Percentiles rank a stretch among this genome's conserved stretches.
Conservation (phyloP, 306 rosid species). For the Acacia melanoxylon region DNA sequence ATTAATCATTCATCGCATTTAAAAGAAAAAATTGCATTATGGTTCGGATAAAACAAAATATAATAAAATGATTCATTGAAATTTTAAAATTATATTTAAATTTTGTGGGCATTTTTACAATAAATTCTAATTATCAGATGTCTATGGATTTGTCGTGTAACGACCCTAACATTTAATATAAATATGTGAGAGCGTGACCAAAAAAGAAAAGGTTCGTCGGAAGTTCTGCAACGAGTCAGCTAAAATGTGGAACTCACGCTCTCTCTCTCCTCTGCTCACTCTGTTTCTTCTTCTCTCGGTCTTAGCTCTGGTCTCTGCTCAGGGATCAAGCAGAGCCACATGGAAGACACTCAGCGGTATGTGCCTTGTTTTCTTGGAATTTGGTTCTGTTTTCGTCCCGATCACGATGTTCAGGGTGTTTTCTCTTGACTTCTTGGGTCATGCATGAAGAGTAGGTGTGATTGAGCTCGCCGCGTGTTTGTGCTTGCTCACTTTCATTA, state of each 20-base stretch:
- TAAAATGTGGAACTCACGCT: conserved; percentile 71
- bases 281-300: conserved; percentile 47
- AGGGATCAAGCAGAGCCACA: conserved; percentile 41
- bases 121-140: too few species aligned
- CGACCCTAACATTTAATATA: not conserved
- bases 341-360: conserved; percentile 76
- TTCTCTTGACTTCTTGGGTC: not conserved
- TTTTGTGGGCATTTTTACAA: too few species aligned
- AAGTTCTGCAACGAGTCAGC: conserved; percentile 12
- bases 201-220: conserved; percentile 30
- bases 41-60: too few species aligned
- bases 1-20: not conserved
- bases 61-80: too few species aligned
- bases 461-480: not conserved
- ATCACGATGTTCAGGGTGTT: not conserved
- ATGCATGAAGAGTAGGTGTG: not conserved
- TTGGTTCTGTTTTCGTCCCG: not conserved
- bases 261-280: conserved; percentile 34
- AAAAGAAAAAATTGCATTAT: not conserved
- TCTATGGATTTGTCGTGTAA: too few species aligned
- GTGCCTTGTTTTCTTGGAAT: not conserved
- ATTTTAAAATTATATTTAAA: too few species aligned
- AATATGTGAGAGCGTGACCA: conserved; percentile 1
- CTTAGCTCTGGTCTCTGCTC: conserved; percentile 53
- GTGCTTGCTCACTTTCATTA: not conserved